These are phyloP conservation scores for Phytophthora palmivora DNA, from an alignment of 352 stramenopile species.

Conservation along the genomic window DNA sequence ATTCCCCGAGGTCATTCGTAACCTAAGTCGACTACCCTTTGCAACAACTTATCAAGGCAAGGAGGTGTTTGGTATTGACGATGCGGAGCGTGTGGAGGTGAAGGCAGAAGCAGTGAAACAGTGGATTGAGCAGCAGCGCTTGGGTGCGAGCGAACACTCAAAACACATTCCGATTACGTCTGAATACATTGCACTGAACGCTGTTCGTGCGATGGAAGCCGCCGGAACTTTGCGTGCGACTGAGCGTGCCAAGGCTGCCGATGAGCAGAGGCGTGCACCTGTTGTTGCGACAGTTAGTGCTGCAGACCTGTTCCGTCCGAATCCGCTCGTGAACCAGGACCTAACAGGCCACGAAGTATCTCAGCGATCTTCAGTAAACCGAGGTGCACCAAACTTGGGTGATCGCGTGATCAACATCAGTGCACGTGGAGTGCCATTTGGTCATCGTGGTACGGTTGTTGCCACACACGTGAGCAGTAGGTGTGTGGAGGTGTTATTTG, in stretches of 20 bases:
- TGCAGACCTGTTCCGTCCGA: conserved; percentile 75
- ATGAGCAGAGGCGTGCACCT: conserved; percentile 40
- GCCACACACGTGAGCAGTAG: conserved; percentile 95
- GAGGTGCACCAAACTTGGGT: conserved; percentile 90
- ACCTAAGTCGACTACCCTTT: conserved; percentile 89
- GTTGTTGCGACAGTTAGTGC: conserved; percentile 53
- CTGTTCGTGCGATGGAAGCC: conserved; percentile 94
- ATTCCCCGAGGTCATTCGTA: conserved; percentile 94
- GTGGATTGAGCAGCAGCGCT: conserved; percentile 94
- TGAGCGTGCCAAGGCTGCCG: conserved; percentile 60
- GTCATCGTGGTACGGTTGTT: conserved; percentile 97
- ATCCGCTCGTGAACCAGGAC: conserved; percentile 82
- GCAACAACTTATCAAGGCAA: conserved; percentile 90
- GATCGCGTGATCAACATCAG: conserved; percentile 98
- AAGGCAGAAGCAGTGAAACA: conserved; percentile 87
- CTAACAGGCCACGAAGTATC: conserved; percentile 76
- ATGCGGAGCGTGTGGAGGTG: conserved; percentile 60
- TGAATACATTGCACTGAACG: conserved; percentile 92
- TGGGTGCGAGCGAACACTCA: conserved; percentile 85
- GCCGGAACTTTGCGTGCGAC: conserved; percentile 70
- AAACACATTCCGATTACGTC: conserved; percentile 94
- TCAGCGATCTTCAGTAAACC: conserved; percentile 61
- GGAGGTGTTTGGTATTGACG: conserved; percentile 85
- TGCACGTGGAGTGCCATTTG: conserved; percentile 96
- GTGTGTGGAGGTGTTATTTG: conserved; percentile 98